Percentiles rank a stretch among this genome's conserved stretches.
Evolutionary conservation across 225 moss, liverwort and hornwort species (phyloP).

Genomic region (Climacium dendroides): DNA sequence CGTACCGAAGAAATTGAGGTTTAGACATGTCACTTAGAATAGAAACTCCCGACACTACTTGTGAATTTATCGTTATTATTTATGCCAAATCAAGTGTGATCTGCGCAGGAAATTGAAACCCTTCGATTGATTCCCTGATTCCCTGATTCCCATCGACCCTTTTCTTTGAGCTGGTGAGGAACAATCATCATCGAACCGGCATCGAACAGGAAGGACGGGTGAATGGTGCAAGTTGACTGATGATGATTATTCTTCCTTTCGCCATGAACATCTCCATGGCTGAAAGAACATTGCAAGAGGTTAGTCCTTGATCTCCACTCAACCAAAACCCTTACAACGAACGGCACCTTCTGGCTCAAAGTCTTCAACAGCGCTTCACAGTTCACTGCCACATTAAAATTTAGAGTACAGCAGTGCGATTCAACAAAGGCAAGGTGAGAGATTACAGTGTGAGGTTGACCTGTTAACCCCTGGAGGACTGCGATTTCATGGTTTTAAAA

Average conservation of each 20-base stretch:
- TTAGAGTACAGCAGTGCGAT: not conserved
- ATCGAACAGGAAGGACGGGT: not conserved
- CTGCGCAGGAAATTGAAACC: not conserved
- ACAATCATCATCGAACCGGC: not conserved
- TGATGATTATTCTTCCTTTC: conserved; percentile 7
- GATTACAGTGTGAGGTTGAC: not conserved
- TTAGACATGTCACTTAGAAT: not conserved
- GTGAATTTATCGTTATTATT: not conserved
- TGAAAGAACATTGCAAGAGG: conserved; percentile 7
- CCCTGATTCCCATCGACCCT: not conserved
- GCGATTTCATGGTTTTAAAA: not conserved
- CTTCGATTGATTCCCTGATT: not conserved
- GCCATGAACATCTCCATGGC: conserved; percentile 15
- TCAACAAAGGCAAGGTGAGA: not conserved
- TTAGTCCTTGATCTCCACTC: not conserved
- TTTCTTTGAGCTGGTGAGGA: not conserved
- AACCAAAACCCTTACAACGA: not conserved
- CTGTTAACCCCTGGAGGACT: not conserved
- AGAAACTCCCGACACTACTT: not conserved
- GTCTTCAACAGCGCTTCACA: not conserved
- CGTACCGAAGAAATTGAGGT: not conserved
- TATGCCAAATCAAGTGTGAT: not conserved
- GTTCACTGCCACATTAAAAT: not conserved
- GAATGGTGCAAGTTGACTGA: not conserved
- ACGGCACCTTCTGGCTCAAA: not conserved